Base-by-base conservation (phyloP, 352 stramenopile species). In the Pythium myriotylum region DNA sequence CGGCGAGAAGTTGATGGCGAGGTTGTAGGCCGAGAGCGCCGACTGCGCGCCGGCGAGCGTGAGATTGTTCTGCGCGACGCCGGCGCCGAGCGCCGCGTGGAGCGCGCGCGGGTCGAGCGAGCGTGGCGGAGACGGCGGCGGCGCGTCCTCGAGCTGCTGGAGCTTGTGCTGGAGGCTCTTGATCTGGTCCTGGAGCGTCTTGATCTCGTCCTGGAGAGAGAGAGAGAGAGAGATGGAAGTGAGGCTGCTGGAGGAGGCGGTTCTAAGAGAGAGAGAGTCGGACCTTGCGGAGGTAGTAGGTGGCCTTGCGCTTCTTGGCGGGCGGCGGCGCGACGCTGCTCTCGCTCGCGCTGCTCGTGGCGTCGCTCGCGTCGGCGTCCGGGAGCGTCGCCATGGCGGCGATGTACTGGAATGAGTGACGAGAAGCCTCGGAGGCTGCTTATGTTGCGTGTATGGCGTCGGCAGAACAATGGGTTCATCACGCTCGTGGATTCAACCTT, bases 251-350 rank as follows among this genome's bases (percentile, higher is more conserved):
- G 33, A 40, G 33, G 14, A 8, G 33, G 33, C 8, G 8, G 33
- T 8, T 40, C 33, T 14, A 14, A 14, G 33, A 14, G 33, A 14
- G 8, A 40, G 27, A 5, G 23, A 12, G 27, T n/a, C n/a, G n/a
- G 16, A 57, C 50, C 50, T 32, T 53, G 54, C 54, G 54, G 7
- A n/a, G 13, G 27, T 62, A 62, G 22, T 62, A 62, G 22, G 54
- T 62, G 23, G 43, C 26, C 32, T 62, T 62, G 43, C 37, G 54
- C 43, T 62, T 62, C 54, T 62, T 62, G 40, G 37, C 2, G 3
- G 22, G 52, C 41, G 14, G n/a, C 17, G 17, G 39, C 23, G n/a
- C 47, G 22, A 43, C 37, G 37, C 37, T 43, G 37, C 37, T 43
- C 24, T 54, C 47, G 47, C 20, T 24, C 22, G 47, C 37, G 37